These are phyloP conservation scores for Tolypocladium inflatum DNA, from an alignment of 2,329 filamentous ascomycete genomes.

Conservation along the genomic window DNA sequence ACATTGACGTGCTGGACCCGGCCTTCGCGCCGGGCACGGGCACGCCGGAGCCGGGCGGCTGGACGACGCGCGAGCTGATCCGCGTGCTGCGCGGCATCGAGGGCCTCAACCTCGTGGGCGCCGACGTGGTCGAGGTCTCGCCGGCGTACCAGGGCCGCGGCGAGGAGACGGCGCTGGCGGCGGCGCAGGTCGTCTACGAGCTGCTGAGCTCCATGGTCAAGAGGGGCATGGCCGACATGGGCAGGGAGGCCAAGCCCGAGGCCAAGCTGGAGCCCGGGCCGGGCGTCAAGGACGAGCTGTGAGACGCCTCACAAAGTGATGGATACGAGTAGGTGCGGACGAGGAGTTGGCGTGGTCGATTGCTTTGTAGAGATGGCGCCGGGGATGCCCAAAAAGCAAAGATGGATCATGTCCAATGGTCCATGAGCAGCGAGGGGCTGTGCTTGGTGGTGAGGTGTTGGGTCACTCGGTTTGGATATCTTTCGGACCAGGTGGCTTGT, in stretches of 20 bases:
- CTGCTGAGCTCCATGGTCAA: conserved; percentile 70
- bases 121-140: conserved; percentile 78
- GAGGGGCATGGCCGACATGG: conserved; percentile 30
- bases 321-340: neutral
- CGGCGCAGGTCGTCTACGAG: conserved; percentile 77
- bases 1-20: conserved; percentile 83
- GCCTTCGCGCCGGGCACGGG: conserved; percentile 61
- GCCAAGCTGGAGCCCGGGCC: conserved; percentile 23
- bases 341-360: too few species aligned
- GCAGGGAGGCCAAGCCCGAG: conserved; percentile 31
- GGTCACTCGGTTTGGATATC: neutral
- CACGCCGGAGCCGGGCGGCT: conserved; percentile 83
- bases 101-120: conserved; percentile 74
- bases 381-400: neutral
- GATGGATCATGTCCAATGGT: neutral
- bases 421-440: neutral
- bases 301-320: conserved; percentile 1
- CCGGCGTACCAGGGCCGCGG: conserved; percentile 74
- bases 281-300: conserved; percentile 29
- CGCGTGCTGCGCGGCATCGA: conserved; percentile 75
- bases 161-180: conserved; percentile 75
- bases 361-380: neutral
- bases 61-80: conserved; percentile 84
- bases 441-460: neutral
- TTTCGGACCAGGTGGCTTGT: neutral